Evolutionary conservation across 345 rosid species (phyloP).

Genomic region (Punica granatum): DNA sequence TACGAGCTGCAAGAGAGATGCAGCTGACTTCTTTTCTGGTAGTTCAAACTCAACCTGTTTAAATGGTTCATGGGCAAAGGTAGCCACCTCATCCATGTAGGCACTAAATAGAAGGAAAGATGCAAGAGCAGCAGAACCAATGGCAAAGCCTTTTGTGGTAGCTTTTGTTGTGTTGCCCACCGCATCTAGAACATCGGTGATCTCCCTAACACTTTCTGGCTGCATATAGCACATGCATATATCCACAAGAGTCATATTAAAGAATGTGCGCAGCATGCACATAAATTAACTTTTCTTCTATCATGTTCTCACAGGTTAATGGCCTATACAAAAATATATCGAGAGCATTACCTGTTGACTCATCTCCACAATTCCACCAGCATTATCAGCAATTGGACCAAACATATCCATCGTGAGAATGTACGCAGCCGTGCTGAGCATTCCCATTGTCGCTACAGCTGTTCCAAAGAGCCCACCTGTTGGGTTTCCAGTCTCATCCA

Average conservation of each 20-base stretch:
- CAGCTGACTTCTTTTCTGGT: not conserved
- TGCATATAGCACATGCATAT: conserved; percentile 15
- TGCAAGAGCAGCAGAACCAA: conserved; percentile 99
- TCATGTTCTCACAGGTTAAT: not conserved
- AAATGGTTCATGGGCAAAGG: conserved; percentile 71
- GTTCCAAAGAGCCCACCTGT: conserved; percentile 98
- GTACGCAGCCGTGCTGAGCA: conserved; percentile 99
- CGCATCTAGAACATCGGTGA: conserved; percentile 98
- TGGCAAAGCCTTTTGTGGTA: conserved; percentile 98
- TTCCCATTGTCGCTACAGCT: conserved; percentile 99
- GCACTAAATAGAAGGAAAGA: conserved; percentile 99
- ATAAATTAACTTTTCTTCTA: not conserved
- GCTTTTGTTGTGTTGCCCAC: conserved; percentile 99
- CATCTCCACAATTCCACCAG: conserved; percentile 99
- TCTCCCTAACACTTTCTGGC: conserved; percentile 98
- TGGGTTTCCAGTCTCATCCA: conserved; percentile 79
- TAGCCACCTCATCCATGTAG: conserved; percentile 96
- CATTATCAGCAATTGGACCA: conserved; percentile 99
- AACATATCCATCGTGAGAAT: conserved; percentile 99
- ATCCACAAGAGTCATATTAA: not conserved
- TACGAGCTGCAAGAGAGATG: not conserved
- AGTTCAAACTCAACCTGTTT: conserved; percentile 45
- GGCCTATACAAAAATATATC: not conserved
- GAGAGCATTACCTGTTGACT: conserved; percentile 77
- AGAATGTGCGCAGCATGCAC: not conserved